These are phyloP conservation scores for Agrocybe chaxingu DNA, from an alignment of 768 basidiomycete species.

Conservation along the genomic window DNA sequence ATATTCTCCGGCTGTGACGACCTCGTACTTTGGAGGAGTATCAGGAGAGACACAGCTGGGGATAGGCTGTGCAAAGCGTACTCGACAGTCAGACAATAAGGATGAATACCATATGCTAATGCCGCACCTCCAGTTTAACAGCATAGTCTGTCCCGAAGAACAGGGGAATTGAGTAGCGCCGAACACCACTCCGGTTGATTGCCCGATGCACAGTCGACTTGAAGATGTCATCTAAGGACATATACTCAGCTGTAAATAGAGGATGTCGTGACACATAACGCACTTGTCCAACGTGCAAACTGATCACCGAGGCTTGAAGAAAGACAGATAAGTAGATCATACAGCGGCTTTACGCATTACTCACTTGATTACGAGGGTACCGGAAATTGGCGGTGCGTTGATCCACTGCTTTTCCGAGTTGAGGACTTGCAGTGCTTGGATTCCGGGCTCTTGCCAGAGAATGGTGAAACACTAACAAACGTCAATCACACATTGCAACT, in stretches of 20 bases:
- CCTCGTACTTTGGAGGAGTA: conserved; percentile 57
- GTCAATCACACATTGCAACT: neutral
- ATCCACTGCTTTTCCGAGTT: conserved; percentile 81
- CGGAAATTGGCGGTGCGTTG: conserved; percentile 71
- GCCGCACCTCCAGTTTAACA: conserved; percentile 67
- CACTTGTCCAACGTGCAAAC: conserved; percentile 88
- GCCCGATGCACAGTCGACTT: conserved; percentile 89
- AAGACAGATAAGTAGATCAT: neutral
- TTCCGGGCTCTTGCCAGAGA: conserved; percentile 73
- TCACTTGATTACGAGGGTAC: conserved; percentile 87
- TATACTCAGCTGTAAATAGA: neutral
- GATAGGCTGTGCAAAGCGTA: conserved; percentile 37
- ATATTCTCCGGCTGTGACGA: conserved; percentile 80
- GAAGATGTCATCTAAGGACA: conserved; percentile 73
- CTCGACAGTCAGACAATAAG: neutral
- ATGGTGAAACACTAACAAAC: conserved; percentile 77
- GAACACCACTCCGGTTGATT: conserved; percentile 66
- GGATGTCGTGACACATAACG: conserved; percentile 14
- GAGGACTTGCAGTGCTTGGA: conserved; percentile 78
- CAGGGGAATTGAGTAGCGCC: conserved; percentile 81
- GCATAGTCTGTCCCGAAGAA: conserved; percentile 92
- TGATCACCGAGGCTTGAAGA: conserved; percentile 72
- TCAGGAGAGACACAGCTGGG: conserved; percentile 45
- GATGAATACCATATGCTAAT: neutral
- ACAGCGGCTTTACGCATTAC: conserved; percentile 10